Conservation (phyloP, 768 basidiomycete genomes). For the Russula sp. region DNA sequence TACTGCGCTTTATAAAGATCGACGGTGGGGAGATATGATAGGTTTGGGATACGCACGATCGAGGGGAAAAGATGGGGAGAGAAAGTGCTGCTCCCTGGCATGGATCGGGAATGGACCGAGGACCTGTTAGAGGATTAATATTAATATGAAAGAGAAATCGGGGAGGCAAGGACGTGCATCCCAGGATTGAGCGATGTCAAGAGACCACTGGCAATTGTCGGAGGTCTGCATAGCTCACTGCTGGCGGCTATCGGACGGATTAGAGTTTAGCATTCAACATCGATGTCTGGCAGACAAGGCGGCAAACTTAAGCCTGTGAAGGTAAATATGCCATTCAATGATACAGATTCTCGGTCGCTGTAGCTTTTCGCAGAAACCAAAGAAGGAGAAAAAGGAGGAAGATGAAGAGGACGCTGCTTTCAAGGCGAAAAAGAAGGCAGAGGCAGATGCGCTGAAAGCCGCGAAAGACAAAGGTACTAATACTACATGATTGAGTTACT, state of each 20-base stretch:
- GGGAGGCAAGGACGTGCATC: slow-evolving; percentile 59
- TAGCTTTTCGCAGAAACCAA: slow-evolving; percentile 57
- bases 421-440: slow-evolving; percentile 75
- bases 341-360: not conserved
- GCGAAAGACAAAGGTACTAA: slow-evolving; percentile 64
- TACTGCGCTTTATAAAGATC: slow-evolving; percentile 39
- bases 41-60: slow-evolving; percentile 46
- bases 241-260: not conserved
- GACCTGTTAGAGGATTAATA: slow-evolving; percentile 47
- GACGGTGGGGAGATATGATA: not conserved
- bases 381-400: slow-evolving; percentile 75
- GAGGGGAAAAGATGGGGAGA: slow-evolving; percentile 75
- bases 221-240: slow-evolving; percentile 1
- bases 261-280: not conserved
- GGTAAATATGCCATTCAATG: slow-evolving; percentile 42
- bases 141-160: not conserved
- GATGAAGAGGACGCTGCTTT: slow-evolving; percentile 69
- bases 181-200: slow-evolving; percentile 40
- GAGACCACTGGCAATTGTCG: slow-evolving; percentile 1
- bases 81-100: slow-evolving; percentile 76
- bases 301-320: slow-evolving; percentile 88
- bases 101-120: slow-evolving; percentile 84
- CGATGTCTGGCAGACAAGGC: slow-evolving; percentile 68
- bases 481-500: slow-evolving; percentile 28
- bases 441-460: slow-evolving; percentile 68